Base-by-base conservation (phyloP, 768 basidiomycete genomes). In the Trametes cinnabarina region DNA sequence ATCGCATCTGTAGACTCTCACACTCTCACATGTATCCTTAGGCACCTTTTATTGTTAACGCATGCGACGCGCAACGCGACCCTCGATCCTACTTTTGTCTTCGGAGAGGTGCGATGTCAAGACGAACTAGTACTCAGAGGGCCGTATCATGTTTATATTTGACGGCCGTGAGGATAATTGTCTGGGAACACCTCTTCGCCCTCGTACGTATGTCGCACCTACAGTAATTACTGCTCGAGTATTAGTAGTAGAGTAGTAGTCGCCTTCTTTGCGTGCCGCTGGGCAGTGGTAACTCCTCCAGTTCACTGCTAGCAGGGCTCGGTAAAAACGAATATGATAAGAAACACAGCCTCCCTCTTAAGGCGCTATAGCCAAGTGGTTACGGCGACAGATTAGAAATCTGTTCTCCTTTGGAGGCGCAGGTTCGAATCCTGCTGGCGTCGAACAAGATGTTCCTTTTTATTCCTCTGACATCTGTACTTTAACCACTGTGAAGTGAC, bases 281-380 rank as follows among this genome's bases (percentile, higher is more conserved):
- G n/a, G n/a, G n/a, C n/a, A n/a, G n/a, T n/a, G n/a, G n/a, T n/a
- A n/a, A n/a, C n/a, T n/a, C n/a, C n/a, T n/a, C n/a, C n/a, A n/a
- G n/a, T n/a, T n/a, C n/a, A n/a, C n/a, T n/a, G n/a, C n/a, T n/a
- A n/a, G n/a, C n/a, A n/a, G n/a, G n/a, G n/a, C n/a, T n/a, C n/a
- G n/a, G n/a, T 2, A 6, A 32, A 1, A 11, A 40, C n/a, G 17
- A 40, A 19, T 1, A 6, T 14, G 1, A 15, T 40, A 15, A 6
- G 5, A 6, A 5, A 15, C 15, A 15, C 39, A 11, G n/a, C n/a
- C n/a, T n/a, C n/a, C n/a, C n/a, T 6, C 12, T 22, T 19, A 69
- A 68, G 84, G 82, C 83, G 82, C 84, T 83, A 85, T 86, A 84
- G 83, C 84, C 81, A 85, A 85, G 84, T 84, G 83, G 84, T 85